Conservation (phyloP, 1,139 yeast species). For the Diutina neorugosa region DNA sequence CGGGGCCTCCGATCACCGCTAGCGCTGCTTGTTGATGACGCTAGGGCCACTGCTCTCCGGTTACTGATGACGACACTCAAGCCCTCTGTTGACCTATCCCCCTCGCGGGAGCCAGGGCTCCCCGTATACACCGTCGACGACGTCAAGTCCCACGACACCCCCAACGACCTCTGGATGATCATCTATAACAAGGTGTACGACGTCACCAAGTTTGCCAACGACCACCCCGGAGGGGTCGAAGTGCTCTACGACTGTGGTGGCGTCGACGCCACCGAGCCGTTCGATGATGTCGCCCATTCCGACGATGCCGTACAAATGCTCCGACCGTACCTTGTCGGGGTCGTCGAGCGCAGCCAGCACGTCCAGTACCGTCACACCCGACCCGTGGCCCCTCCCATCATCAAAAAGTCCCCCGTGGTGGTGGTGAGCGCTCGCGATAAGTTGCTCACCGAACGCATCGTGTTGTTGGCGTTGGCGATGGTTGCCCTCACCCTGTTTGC, state of each 20-base stretch:
- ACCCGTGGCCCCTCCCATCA: neutral
- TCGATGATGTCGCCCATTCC: constrained; percentile 41
- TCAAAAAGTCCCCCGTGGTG: neutral
- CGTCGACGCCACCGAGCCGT: constrained; percentile 55
- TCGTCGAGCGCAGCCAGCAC: neutral
- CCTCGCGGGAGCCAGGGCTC: neutral
- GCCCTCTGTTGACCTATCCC: neutral
- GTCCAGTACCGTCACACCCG: neutral
- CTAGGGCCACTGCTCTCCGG: neutral
- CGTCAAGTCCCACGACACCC: constrained; percentile 31
- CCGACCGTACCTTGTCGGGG: constrained; percentile 26
- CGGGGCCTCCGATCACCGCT: no score
- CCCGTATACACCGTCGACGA: constrained; percentile 9
- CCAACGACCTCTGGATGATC: constrained; percentile 54
- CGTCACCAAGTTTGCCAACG: constrained; percentile 33
- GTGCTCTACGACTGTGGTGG: constrained; percentile 62
- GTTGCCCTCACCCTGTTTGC: neutral
- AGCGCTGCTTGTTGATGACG: neutral
- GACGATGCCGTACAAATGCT: constrained; percentile 31
- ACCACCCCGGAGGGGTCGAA: constrained; percentile 65
- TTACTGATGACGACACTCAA: neutral
- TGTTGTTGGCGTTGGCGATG: neutral
- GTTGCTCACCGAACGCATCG: neutral
- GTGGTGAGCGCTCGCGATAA: neutral
- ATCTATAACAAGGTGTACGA: constrained; percentile 53